Conservation (phyloP, 495 filamentous ascomycete species). For the Annulohypoxylon moriforme region DNA sequence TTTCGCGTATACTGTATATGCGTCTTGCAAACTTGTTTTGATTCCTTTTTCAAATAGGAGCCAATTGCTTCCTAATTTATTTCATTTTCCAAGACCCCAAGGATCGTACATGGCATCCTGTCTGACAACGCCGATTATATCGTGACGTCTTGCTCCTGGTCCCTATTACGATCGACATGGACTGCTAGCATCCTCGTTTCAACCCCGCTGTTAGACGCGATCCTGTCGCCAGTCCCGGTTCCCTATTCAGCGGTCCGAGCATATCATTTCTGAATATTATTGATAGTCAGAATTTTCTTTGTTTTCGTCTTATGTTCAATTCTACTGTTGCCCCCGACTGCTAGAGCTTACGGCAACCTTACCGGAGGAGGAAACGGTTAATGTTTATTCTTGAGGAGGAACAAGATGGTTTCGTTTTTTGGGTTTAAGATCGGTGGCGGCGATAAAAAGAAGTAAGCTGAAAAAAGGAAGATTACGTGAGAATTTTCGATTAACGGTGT, state of each 20-base stretch:
- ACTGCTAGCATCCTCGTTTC: constrained; percentile 43
- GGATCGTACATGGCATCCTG: constrained; percentile 36
- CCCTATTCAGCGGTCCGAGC: constrained; percentile 42
- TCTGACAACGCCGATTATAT: constrained; percentile 22
- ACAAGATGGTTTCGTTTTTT: constrained; percentile 62
- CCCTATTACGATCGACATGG: constrained; percentile 46
- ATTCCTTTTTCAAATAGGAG: constrained; percentile 26
- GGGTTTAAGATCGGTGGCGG: constrained; percentile 60
- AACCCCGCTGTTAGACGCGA: constrained; percentile 44
- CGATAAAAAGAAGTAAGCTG: constrained; percentile 62
- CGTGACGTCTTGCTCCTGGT: constrained; percentile 22
- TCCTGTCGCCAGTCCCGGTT: constrained; percentile 36
- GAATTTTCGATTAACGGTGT: constrained; percentile 27
- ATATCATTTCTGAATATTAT: constrained; percentile 28
- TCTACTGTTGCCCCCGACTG: constrained; percentile 12
- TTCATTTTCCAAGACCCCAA: constrained; percentile 20
- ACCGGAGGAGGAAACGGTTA: constrained; percentile 30
- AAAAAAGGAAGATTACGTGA: background rate
- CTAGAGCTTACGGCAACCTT: constrained; percentile 15
- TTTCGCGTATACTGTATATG: background rate
- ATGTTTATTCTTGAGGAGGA: constrained; percentile 25
- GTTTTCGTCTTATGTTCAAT: constrained; percentile 20
- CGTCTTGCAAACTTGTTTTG: constrained; percentile 2
- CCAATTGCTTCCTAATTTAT: constrained; percentile 19
- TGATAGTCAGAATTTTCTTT: constrained; percentile 23